phyloP scores from a whole-genome alignment of 2,329 filamentous ascomycete species.

The Arthrobotrys megalospora region DNA sequence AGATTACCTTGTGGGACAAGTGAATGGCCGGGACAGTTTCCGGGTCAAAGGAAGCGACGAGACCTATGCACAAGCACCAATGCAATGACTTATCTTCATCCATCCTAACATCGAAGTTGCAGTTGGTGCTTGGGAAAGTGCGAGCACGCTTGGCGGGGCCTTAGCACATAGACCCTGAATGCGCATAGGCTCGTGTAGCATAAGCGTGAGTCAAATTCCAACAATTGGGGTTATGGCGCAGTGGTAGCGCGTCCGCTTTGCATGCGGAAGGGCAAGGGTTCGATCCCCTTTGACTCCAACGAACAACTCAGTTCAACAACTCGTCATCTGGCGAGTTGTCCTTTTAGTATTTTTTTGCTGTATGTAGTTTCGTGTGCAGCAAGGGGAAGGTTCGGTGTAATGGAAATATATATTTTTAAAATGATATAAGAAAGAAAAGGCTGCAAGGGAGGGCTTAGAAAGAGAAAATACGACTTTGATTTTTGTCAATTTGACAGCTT shows the following conservation, averaged over 20 bases:
- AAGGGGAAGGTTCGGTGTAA: too few species aligned
- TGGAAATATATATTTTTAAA: neutral
- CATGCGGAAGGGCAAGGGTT: conserved; percentile 60
- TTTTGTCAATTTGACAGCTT: too few species aligned
- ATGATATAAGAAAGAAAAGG: too few species aligned
- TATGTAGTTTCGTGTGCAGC: neutral
- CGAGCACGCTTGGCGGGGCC: too few species aligned
- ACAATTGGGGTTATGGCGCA: conserved; percentile 57
- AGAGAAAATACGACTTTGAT: too few species aligned
- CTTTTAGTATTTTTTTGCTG: conserved; percentile 18
- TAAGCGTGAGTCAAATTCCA: neutral
- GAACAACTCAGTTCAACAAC: neutral
- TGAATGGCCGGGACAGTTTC: too few species aligned
- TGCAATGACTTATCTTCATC: too few species aligned
- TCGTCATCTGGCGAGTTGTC: conserved; percentile 2
- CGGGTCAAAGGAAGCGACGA: too few species aligned
- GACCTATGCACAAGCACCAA: too few species aligned
- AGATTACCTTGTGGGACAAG: neutral
- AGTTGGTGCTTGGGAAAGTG: too few species aligned
- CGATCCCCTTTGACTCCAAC: conserved; percentile 58
- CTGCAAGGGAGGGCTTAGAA: too few species aligned
- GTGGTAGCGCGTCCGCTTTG: conserved; percentile 61
- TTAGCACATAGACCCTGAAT: neutral
- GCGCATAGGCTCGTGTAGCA: neutral
- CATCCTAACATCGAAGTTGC: too few species aligned